Percentiles rank a stretch among this genome's conserved stretches.
These are phyloP conservation scores for Oryza nivara DNA, from an alignment of 176 grass and related monocot genomes.

Conservation along the genomic window DNA sequence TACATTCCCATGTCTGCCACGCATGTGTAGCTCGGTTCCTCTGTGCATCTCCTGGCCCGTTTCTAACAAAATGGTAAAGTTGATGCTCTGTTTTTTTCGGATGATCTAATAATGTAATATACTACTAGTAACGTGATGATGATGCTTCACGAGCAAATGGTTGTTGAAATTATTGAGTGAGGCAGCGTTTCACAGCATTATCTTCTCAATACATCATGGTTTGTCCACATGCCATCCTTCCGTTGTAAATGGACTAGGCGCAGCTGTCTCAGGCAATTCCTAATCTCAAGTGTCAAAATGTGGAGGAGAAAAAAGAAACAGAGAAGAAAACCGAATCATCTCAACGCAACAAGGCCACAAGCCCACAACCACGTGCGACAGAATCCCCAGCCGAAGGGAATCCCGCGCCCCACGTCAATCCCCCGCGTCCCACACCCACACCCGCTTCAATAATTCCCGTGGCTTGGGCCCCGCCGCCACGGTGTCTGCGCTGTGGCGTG, in stretches of 20 bases:
- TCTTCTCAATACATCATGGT: background rate
- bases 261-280: background rate
- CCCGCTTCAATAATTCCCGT: background rate
- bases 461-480: background rate
- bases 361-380: background rate
- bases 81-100: too few species aligned
- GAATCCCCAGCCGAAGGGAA: background rate
- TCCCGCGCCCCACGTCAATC: background rate
- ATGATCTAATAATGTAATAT: too few species aligned
- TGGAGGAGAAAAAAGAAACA: background rate
- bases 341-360: background rate
- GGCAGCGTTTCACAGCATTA: background rate
- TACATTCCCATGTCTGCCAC: too few species aligned
- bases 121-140: too few species aligned
- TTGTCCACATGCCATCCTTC: background rate
- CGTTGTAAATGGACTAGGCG: background rate
- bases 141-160: background rate
- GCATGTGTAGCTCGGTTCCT: too few species aligned
- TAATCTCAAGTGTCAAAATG: background rate
- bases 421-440: background rate
- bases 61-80: too few species aligned
- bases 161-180: background rate
- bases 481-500: background rate
- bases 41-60: too few species aligned
- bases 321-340: background rate